phyloP scores from a whole-genome alignment of 2,329 filamentous ascomycete species.

The Penicillium paneum region DNA sequence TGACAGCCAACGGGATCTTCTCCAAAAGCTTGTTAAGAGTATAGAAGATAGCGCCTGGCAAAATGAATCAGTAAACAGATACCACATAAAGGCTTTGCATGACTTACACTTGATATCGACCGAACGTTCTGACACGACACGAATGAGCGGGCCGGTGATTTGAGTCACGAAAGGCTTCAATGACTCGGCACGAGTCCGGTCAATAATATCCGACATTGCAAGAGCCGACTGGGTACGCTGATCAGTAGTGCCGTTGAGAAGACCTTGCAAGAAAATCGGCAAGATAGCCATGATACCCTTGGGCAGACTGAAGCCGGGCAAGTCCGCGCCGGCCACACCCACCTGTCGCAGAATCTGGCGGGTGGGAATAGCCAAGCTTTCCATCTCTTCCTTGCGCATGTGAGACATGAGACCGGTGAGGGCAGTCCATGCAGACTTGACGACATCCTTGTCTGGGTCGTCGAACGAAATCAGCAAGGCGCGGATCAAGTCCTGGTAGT shows the following conservation, averaged over 20 bases:
- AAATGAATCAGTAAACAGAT: constrained; percentile 19
- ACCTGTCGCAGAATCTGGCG: constrained; percentile 82
- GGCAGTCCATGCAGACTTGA: constrained; percentile 85
- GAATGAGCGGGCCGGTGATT: constrained; percentile 94
- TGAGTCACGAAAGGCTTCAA: constrained; percentile 95
- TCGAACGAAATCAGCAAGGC: constrained; percentile 88
- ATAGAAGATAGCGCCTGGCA: constrained; percentile 75
- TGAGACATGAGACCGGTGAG: constrained; percentile 83
- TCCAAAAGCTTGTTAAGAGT: constrained; percentile 93
- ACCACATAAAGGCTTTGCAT: not conserved
- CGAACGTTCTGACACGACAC: constrained; percentile 93
- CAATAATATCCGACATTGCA: constrained; percentile 92
- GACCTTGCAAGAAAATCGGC: constrained; percentile 93
- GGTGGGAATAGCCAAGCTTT: constrained; percentile 81
- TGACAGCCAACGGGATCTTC: constrained; percentile 92
- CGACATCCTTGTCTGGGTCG: constrained; percentile 75
- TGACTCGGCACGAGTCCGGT: constrained; percentile 81
- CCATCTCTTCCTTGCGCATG: constrained; percentile 97
- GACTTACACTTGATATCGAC: constrained; percentile 76
- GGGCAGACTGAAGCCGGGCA: constrained; percentile 83
- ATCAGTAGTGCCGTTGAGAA: constrained; percentile 93
- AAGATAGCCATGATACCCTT: constrained; percentile 97
- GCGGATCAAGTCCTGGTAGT: constrained; percentile 92
- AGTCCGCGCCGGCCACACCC: constrained; percentile 76
- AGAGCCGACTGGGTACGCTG: constrained; percentile 89